Conservation (phyloP, 129 eudicot species). For the Lactuca sativa region DNA sequence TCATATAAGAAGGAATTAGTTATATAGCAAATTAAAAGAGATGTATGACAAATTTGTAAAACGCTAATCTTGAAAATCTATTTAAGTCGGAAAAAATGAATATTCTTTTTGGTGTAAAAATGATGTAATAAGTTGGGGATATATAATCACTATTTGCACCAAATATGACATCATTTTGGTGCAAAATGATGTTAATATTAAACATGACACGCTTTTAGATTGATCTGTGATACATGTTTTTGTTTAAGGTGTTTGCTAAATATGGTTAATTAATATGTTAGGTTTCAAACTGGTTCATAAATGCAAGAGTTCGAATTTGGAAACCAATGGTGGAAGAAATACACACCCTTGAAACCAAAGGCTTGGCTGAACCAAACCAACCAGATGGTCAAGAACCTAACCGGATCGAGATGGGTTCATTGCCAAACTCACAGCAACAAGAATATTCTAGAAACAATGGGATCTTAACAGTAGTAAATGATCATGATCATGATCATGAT, state of each 20-base stretch:
- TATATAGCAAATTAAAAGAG: no score
- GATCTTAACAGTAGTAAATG: constrained; percentile 1
- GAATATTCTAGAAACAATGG: constrained; percentile 30
- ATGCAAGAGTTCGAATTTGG: constrained; percentile 85
- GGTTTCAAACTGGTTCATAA: constrained; percentile 92
- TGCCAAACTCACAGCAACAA: constrained; percentile 33
- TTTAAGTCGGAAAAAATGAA: no score
- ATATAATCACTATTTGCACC: no score
- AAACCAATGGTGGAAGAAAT: constrained; percentile 96
- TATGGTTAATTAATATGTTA: constrained; percentile 4
- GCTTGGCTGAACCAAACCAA: constrained; percentile 36
- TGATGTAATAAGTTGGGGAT: no score
- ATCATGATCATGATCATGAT: neutral
- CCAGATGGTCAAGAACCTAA: constrained; percentile 31
- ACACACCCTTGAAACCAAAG: constrained; percentile 78
- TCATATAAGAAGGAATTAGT: no score
- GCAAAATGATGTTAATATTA: no score
- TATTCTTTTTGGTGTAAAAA: no score
- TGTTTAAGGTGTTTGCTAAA: neutral
- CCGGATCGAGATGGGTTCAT: constrained; percentile 26
- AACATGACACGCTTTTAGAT: no score
- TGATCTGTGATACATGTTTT: no score
- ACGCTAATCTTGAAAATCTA: no score
- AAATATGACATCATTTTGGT: no score
- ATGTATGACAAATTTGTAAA: no score